Evolutionary conservation across 306 rosid species (phyloP), one percentile per base, ranked within the genome.

Genomic region (Cucurbita argyrosperma): DNA sequence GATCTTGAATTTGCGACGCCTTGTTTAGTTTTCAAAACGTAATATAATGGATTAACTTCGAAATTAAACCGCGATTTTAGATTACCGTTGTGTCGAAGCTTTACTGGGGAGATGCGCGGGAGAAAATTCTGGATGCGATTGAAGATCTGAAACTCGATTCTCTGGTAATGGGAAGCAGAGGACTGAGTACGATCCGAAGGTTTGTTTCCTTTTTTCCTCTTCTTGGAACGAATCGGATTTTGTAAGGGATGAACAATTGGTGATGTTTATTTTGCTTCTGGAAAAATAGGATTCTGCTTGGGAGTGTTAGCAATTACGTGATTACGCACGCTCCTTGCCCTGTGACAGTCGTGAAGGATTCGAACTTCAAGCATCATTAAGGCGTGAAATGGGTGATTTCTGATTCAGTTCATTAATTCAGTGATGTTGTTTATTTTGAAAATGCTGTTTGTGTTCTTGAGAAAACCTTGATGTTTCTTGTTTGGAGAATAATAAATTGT

Each of bases 61-160:
- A n/a, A 42, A 66, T 13, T 68, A 7, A 23, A 7, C 23, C 47
- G 76, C 40, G 49, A 70, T 80, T 72, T 10, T 57, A 92, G 98
- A 82, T 83, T 49, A 76, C 10, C 5, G 15, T 90, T 67, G 71
- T 93, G 60, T 62, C 96, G 21, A 93, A 93, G 80, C 50, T 93
- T 50, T 89, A 89, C 62, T 90, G 98, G 96, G 98, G 98, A 26
- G 98, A 93, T 82, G 89, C 96, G 30, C 89, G 98, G 76, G 96
- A 93, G 89, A 93, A 89, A 80, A 84, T 93, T 10, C 69, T 93
- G 61, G 83, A 90, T 11, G 85, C 97, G 4, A 61, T 86, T 74
- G 96, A 89, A 79, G 97, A 87, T 43, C 87, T 93, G 76, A 89
- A 93, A 77, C 79, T 93, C 79, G 90, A 93, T 55, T 78, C 90